Conservation (phyloP, 2,329 filamentous ascomycete species). For the Endocalyx cinctus region DNA sequence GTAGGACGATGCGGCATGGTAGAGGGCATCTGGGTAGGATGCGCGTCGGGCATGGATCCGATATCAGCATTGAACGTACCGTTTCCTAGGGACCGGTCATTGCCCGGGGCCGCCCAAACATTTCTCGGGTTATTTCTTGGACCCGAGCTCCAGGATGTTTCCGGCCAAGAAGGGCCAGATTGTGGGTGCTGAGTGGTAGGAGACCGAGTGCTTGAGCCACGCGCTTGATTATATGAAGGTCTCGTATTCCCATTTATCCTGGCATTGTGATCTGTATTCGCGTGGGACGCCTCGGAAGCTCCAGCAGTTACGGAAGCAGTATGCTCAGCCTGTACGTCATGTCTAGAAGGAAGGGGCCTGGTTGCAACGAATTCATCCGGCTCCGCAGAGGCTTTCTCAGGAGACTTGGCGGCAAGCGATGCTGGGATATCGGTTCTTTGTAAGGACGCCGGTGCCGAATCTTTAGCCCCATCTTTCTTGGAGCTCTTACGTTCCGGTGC, state of each 20-base stretch:
- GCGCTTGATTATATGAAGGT: constrained; percentile 17
- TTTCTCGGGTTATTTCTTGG: constrained; percentile 48
- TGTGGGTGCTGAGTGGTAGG: constrained; percentile 23
- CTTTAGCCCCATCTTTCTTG: constrained; percentile 25
- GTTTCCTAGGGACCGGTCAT: constrained; percentile 69
- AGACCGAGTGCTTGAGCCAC: constrained; percentile 8
- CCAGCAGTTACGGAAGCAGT: too few species aligned
- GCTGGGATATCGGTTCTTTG: constrained; percentile 18
- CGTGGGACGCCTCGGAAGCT: too few species aligned
- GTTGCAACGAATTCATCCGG: too few species aligned
- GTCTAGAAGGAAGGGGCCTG: too few species aligned
- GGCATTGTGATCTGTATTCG: too few species aligned
- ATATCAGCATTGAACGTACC: constrained; percentile 68
- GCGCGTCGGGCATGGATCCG: constrained; percentile 41
- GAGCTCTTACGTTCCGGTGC: constrained; percentile 58
- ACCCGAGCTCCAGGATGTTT: constrained; percentile 42
- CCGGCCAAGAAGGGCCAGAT: constrained; percentile 23
- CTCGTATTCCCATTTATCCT: constrained; percentile 30
- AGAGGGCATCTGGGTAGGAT: constrained; percentile 25
- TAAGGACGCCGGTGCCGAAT: constrained; percentile 6
- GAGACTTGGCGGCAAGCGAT: constrained; percentile 13
- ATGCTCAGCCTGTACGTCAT: too few species aligned
- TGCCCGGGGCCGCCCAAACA: constrained; percentile 72
- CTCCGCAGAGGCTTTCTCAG: too few species aligned
- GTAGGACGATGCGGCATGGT: constrained; percentile 17